Percentiles rank a stretch among this genome's conserved stretches.
Conservation (phyloP, 352 stramenopile genomes). For the Pythium phragmiticola region DNA sequence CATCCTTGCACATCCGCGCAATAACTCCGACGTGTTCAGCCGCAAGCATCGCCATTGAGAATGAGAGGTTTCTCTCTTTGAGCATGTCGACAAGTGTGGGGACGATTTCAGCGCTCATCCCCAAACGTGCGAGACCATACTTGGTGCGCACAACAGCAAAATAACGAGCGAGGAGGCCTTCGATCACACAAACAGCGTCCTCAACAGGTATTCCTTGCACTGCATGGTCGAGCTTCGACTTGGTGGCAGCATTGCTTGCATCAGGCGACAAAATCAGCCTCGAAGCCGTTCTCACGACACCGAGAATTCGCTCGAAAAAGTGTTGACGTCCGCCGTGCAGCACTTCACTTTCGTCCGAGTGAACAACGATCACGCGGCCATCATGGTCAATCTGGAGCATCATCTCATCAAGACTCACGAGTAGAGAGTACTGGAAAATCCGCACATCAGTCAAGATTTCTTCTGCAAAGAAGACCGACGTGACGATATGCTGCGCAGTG, state of each 20-base stretch:
- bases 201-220: neutral
- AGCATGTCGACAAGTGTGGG: conserved; percentile 8
- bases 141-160: conserved; percentile 17
- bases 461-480: conserved; percentile 9
- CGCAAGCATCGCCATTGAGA: conserved; percentile 9
- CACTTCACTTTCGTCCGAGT: neutral
- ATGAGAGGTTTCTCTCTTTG: conserved; percentile 3
- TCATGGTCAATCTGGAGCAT: neutral
- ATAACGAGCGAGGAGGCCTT: conserved; percentile 13
- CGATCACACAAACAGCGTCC: neutral
- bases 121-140: neutral
- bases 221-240: neutral
- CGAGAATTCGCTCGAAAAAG: conserved; percentile 6
- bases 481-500: conserved; percentile 6
- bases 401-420: conserved; percentile 3
- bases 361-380: neutral
- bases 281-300: neutral
- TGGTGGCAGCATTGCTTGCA: neutral
- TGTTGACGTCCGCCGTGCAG: neutral
- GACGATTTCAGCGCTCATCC: conserved; percentile 9
- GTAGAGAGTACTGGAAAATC: conserved; percentile 17
- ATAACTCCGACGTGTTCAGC: neutral
- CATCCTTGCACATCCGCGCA: neutral
- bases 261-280: conserved; percentile 1
- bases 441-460: conserved; percentile 4